Conservation (phyloP, 129 eudicot genomes). For the Centaurea solstitialis region DNA sequence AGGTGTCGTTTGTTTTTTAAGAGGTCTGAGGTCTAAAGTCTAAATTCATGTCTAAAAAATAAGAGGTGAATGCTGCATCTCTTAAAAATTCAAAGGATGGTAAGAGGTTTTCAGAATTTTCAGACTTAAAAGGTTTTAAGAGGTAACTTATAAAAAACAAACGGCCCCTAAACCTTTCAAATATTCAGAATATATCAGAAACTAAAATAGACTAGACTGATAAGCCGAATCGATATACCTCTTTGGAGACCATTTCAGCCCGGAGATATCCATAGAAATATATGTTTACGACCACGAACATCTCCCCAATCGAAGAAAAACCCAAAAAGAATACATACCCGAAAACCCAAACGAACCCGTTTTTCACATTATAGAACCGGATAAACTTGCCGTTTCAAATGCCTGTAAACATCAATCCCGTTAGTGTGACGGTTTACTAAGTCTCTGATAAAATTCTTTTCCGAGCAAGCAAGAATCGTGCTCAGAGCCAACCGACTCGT, state of each 20-base stretch:
- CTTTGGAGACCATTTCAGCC: not conserved
- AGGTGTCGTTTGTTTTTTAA: too few species aligned
- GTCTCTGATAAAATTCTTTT: conserved; percentile 39
- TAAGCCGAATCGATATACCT: not conserved
- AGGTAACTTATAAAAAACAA: too few species aligned
- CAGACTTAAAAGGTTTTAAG: too few species aligned
- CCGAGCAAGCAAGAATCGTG: conserved; percentile 64
- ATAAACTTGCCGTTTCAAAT: conserved; percentile 51
- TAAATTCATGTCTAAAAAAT: too few species aligned
- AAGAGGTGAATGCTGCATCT: too few species aligned
- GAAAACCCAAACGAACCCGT: not conserved
- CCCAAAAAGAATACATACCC: not conserved
- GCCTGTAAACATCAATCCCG: conserved; percentile 63
- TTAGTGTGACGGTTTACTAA: conserved; percentile 59
- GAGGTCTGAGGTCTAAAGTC: too few species aligned
- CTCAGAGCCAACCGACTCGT: conserved; percentile 50
- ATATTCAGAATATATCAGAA: not conserved
- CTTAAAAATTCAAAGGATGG: too few species aligned
- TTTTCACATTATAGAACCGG: conserved; percentile 27
- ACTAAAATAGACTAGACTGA: not conserved
- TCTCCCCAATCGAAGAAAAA: not conserved
- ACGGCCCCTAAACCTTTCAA: not conserved
- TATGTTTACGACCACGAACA: not conserved
- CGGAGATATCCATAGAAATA: not conserved
- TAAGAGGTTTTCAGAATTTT: too few species aligned